These are phyloP conservation scores for Arthrobotrys pseudoclavata DNA, from an alignment of 2,329 filamentous ascomycete species.

Conservation along the genomic window DNA sequence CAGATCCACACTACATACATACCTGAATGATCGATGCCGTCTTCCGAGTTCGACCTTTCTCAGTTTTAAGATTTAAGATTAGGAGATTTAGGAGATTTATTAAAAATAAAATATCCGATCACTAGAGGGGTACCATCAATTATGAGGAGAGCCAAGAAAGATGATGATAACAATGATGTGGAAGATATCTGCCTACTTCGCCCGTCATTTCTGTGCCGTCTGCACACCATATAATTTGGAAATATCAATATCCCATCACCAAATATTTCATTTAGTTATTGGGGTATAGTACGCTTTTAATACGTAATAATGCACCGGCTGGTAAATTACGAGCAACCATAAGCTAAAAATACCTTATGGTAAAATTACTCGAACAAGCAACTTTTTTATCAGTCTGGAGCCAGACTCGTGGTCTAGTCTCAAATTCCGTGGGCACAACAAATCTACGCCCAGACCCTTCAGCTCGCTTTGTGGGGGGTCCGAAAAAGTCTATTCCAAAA, in stretches of 20 bases:
- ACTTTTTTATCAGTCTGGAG: slow-evolving; percentile 4
- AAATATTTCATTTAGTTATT: background rate
- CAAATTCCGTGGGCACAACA: background rate
- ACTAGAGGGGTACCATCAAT: background rate
- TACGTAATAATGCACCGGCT: background rate
- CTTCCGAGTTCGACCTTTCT: slow-evolving; percentile 9
- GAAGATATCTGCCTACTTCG: slow-evolving; percentile 21
- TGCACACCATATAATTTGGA: slow-evolving; percentile 8
- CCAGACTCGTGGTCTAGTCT: background rate
- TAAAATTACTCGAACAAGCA: slow-evolving; percentile 23
- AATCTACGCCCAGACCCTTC: background rate
- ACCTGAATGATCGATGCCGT: slow-evolving; percentile 12
- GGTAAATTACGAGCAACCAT: slow-evolving; percentile 4
- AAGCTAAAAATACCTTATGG: slow-evolving; percentile 17
- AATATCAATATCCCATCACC: slow-evolving; percentile 15
- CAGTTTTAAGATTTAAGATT: slow-evolving; percentile 14
- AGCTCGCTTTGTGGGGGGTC: slow-evolving; percentile 12
- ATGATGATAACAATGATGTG: slow-evolving; percentile 1
- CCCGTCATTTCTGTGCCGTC: slow-evolving; percentile 23
- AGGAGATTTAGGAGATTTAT: slow-evolving; percentile 7
- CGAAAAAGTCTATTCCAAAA: slow-evolving; percentile 17
- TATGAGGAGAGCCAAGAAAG: background rate
- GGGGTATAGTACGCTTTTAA: background rate
- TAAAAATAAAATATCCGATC: slow-evolving; percentile 8
- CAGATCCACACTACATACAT: slow-evolving; percentile 2